phyloP scores from a whole-genome alignment of 306 rosid species.

The Malus sieversii region DNA sequence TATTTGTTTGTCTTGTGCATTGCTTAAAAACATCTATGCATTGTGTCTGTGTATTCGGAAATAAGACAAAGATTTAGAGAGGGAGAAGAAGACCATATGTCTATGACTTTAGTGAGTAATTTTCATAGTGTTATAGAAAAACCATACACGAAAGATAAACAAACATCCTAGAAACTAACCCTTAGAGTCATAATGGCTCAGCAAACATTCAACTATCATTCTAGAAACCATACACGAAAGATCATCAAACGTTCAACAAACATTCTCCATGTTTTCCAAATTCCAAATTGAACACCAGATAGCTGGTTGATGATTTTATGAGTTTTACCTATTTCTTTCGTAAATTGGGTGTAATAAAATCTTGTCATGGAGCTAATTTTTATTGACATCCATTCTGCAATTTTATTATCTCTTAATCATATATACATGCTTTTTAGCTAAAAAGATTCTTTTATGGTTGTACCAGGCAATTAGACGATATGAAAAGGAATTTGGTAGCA shows the following conservation, averaged over 20 bases:
- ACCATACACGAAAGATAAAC: background rate
- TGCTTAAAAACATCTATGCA: background rate
- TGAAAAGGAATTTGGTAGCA: constrained; percentile 55
- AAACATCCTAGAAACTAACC: background rate
- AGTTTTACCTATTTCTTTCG: background rate
- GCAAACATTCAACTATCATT: no score
- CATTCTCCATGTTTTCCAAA: background rate
- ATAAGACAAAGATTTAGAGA: background rate
- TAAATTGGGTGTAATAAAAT: background rate
- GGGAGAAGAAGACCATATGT: background rate
- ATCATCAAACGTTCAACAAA: no score
- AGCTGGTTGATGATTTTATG: background rate
- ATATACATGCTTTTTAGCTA: constrained; percentile 4
- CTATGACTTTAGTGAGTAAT: background rate
- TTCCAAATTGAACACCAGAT: background rate
- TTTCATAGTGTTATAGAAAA: background rate
- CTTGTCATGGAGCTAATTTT: background rate
- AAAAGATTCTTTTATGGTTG: background rate
- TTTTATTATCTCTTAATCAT: background rate
- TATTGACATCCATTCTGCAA: background rate
- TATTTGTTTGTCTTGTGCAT: background rate
- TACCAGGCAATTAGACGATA: constrained; percentile 55
- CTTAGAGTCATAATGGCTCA: background rate
- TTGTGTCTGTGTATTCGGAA: background rate
- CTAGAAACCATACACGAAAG: no score